These are phyloP conservation scores for Alternaria sp. DNA, from an alignment of 2,329 filamentous ascomycete genomes.

Conservation along the genomic window DNA sequence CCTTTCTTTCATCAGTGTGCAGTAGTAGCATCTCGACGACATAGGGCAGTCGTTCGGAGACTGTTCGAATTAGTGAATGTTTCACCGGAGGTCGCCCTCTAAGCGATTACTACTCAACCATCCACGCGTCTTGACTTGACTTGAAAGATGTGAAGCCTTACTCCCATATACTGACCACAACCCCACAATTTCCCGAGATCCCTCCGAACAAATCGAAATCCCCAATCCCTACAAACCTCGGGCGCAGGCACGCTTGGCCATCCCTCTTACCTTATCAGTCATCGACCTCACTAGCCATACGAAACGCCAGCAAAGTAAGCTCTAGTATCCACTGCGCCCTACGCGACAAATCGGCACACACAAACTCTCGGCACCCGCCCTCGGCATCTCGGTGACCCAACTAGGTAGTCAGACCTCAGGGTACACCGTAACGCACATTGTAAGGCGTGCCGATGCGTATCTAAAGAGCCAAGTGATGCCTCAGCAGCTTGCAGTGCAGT, in stretches of 20 bases:
- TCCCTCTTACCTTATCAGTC: neutral
- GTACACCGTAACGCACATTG: neutral
- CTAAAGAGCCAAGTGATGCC: neutral
- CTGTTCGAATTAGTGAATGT: neutral
- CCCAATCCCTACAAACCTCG: neutral
- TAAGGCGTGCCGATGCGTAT: neutral
- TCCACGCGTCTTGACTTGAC: neutral
- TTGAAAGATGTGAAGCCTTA: neutral
- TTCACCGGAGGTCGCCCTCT: neutral
- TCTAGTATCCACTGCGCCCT: neutral
- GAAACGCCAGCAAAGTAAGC: neutral
- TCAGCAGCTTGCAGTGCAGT: neutral
- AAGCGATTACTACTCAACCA: neutral
- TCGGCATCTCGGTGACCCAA: neutral
- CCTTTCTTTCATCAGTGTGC: neutral
- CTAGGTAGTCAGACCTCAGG: neutral
- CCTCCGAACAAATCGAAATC: neutral
- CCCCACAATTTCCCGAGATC: neutral
- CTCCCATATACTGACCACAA: neutral
- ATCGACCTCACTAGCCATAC: neutral
- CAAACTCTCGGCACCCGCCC: neutral
- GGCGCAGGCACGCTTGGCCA: neutral
- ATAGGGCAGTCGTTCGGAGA: neutral
- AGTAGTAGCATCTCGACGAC: neutral
- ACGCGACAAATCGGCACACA: neutral